Evolutionary conservation across 257 asterid species (phyloP).

Genomic region (Nicotiana otophora): DNA sequence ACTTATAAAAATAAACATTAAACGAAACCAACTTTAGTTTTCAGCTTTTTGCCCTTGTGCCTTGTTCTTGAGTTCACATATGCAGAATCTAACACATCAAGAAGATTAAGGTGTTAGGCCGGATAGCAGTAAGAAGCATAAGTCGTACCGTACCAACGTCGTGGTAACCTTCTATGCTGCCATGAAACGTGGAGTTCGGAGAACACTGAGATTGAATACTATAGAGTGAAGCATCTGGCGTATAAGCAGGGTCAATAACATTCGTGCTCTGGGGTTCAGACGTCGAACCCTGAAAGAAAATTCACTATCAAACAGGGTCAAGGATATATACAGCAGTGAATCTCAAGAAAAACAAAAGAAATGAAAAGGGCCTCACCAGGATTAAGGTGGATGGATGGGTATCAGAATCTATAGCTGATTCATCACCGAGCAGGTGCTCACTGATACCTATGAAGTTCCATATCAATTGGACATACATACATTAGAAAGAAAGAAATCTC

Average conservation of each 20-base stretch:
- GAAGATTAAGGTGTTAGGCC: not conserved
- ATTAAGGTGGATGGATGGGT: constrained; percentile 39
- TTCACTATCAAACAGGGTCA: not conserved
- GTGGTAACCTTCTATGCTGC: not conserved
- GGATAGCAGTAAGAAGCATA: not conserved
- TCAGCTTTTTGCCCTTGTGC: not conserved
- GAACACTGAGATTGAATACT: constrained; percentile 60
- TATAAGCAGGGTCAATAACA: constrained; percentile 65
- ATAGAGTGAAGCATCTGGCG: constrained; percentile 38
- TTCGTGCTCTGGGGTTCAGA: constrained; percentile 30
- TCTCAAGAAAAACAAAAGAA: constrained; percentile 6
- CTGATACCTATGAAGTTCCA: constrained; percentile 50
- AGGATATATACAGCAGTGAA: not conserved
- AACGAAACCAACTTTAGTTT: not conserved
- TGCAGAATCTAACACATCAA: not conserved
- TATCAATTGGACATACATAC: constrained; percentile 9
- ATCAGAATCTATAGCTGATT: constrained; percentile 32
- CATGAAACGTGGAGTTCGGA: constrained; percentile 24
- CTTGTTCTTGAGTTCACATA: not conserved
- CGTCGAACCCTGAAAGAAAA: constrained; percentile 65
- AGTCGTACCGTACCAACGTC: not conserved
- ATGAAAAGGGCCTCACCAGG: constrained; percentile 50
- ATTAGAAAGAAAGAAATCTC: not conserved
- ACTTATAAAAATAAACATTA: not conserved
- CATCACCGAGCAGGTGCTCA: constrained; percentile 37